A percentile compares a stretch with the other conserved stretches of the same genome.
phyloP scores from a whole-genome alignment of 306 rosid species.

The Sophora flavescens region DNA sequence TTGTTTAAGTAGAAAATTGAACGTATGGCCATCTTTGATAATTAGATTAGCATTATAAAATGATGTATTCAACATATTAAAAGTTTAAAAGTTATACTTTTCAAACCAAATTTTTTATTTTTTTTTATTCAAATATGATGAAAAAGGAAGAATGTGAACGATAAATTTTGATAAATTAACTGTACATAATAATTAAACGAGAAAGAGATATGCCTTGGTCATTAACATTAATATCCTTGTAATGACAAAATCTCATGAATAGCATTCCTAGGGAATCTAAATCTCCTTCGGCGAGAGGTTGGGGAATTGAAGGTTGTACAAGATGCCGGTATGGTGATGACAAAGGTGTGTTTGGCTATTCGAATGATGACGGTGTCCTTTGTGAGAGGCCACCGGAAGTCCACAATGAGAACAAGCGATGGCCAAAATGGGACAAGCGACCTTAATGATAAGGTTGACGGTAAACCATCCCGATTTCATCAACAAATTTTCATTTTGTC shows the following conservation, averaged over 20 bases:
- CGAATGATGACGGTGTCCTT: conserved; percentile 38
- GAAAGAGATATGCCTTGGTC: neutral
- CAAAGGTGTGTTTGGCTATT: neutral
- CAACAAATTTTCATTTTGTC: conserved; percentile 1
- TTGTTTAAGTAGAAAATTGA: neutral
- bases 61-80: no score
- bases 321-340: conserved; percentile 47
- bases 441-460: neutral
- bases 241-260: conserved; percentile 38
- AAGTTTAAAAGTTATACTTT: no score
- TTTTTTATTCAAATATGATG: no score
- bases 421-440: neutral
- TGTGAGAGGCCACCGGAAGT: conserved; percentile 44
- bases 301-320: conserved; percentile 45
- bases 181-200: neutral
- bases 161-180: neutral
- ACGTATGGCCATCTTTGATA: neutral
- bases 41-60: no score
- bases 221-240: neutral
- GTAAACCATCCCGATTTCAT: conserved; percentile 1
- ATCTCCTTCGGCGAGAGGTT: fast-evolving
- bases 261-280: neutral
- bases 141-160: no score
- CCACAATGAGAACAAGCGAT: conserved; percentile 7
- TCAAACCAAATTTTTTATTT: no score